Percentiles rank a stretch among this genome's conserved stretches.
Evolutionary conservation across 305 asterid species (phyloP).

Genomic region (Vinca major): DNA sequence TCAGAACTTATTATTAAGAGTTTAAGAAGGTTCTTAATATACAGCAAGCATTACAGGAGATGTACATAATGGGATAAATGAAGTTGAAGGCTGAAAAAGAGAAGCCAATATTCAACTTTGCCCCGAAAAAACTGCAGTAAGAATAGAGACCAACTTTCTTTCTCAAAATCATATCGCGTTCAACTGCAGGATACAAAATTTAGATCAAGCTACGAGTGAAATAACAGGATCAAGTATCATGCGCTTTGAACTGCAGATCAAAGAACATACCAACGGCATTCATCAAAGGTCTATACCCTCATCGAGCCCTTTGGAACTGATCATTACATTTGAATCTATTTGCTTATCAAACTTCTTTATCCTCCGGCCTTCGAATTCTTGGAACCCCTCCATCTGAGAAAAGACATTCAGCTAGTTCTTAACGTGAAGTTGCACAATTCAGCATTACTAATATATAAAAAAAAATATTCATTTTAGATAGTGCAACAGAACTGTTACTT

Average conservation of each 20-base stretch:
- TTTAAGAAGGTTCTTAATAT: not conserved
- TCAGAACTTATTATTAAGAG: not conserved
- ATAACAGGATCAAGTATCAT: not conserved
- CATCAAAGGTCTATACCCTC: constrained; percentile 83
- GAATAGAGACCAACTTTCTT: not conserved
- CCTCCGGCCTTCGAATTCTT: constrained; percentile 79
- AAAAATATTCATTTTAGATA: not conserved
- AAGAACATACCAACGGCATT: constrained; percentile 8
- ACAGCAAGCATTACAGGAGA: not conserved
- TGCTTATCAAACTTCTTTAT: constrained; percentile 88
- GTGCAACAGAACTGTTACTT: not conserved
- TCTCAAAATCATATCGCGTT: not conserved
- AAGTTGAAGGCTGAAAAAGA: not conserved
- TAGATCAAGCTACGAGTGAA: not conserved
- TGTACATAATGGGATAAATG: not conserved
- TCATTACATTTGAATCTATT: constrained; percentile 88
- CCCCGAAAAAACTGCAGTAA: not conserved
- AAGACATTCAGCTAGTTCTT: constrained; percentile 5
- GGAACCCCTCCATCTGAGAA: constrained; percentile 75
- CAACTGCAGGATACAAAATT: constrained; percentile 7
- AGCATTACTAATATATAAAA: not conserved
- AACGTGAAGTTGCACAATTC: not conserved
- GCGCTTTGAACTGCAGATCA: not conserved
- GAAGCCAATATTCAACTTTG: not conserved
- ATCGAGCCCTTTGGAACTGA: constrained; percentile 88